Evolutionary conservation across 768 basidiomycete species (phyloP).

Genomic region (Lentinula lateritia): DNA sequence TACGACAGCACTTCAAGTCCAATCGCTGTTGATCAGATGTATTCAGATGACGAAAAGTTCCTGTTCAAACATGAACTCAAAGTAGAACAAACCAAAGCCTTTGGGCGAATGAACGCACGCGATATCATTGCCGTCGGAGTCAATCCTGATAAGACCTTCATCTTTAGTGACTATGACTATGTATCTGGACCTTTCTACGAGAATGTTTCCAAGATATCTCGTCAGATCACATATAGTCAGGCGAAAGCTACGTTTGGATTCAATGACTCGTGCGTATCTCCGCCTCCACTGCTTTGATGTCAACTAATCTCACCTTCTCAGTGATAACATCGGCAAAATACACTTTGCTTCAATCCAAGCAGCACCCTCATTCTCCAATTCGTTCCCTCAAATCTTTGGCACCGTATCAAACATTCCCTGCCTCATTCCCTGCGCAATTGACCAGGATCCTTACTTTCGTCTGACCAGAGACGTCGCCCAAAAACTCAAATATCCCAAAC

Average conservation of each 20-base stretch:
- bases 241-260: constrained; percentile 96
- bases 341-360: constrained; percentile 97
- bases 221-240: constrained; percentile 90
- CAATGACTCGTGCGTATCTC: constrained; percentile 77
- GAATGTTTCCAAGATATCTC: constrained; percentile 89
- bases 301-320: constrained; percentile 23
- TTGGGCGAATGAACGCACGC: constrained; percentile 80
- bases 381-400: constrained; percentile 97
- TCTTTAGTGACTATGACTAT: constrained; percentile 89
- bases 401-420: constrained; percentile 76
- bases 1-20: not conserved
- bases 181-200: constrained; percentile 92
- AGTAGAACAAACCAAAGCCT: constrained; percentile 79
- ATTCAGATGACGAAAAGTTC: constrained; percentile 95
- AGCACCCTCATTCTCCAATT: constrained; percentile 94
- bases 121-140: constrained; percentile 98
- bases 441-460: constrained; percentile 97
- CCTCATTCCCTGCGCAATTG: constrained; percentile 97
- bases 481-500: constrained; percentile 95
- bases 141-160: constrained; percentile 88
- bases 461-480: constrained; percentile 92
- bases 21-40: not conserved
- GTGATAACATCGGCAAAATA: constrained; percentile 97
- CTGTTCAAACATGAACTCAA: constrained; percentile 94
- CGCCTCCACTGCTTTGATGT: not conserved